Percentiles rank a stretch among this genome's conserved stretches.
Conservation (phyloP, 1,284 basidiomycete genomes). For the Kalmanozyma brasiliensis region DNA sequence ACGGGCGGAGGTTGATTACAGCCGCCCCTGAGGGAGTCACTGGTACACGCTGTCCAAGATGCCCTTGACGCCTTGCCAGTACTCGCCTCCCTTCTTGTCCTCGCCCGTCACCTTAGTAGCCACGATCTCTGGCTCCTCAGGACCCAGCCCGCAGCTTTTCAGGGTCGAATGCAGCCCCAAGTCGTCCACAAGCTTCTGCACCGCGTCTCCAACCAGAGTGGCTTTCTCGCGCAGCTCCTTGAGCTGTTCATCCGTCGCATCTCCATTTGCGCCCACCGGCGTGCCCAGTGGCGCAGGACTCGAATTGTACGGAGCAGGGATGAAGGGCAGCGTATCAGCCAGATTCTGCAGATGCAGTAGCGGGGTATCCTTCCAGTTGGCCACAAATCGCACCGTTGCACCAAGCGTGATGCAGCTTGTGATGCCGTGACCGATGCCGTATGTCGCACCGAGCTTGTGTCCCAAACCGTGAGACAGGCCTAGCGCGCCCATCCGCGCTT, state of each 20-base stretch:
- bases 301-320: slow-evolving; percentile 47
- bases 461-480: slow-evolving; percentile 76
- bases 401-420: slow-evolving; percentile 81
- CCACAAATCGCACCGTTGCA: slow-evolving; percentile 24
- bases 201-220: slow-evolving; percentile 36
- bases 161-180: slow-evolving; percentile 75
- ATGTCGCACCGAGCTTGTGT: slow-evolving; percentile 80
- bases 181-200: slow-evolving; percentile 70
- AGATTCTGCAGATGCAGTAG: slow-evolving; percentile 48
- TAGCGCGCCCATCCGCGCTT: slow-evolving; percentile 72
- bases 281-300: slow-evolving; percentile 14
- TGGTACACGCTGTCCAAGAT: slow-evolving; percentile 43
- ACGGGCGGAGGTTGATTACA: too few species aligned
- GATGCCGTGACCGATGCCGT: slow-evolving; percentile 82
- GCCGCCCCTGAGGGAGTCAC: slow-evolving; percentile 15
- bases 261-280: slow-evolving; percentile 1
- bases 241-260: slow-evolving; percentile 1
- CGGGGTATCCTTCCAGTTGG: slow-evolving; percentile 20
- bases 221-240: slow-evolving; percentile 24
- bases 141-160: slow-evolving; percentile 74
- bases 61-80: slow-evolving; percentile 29
- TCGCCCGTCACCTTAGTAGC: slow-evolving; percentile 70
- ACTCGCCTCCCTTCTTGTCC: slow-evolving; percentile 30
- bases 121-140: slow-evolving; percentile 72
- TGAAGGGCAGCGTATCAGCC: slow-evolving; percentile 49